Evolutionary conservation across 805 yeast species (phyloP), one percentile per base, ranked within the genome.

Genomic region (Zygosaccharomyces gambellarensis): DNA sequence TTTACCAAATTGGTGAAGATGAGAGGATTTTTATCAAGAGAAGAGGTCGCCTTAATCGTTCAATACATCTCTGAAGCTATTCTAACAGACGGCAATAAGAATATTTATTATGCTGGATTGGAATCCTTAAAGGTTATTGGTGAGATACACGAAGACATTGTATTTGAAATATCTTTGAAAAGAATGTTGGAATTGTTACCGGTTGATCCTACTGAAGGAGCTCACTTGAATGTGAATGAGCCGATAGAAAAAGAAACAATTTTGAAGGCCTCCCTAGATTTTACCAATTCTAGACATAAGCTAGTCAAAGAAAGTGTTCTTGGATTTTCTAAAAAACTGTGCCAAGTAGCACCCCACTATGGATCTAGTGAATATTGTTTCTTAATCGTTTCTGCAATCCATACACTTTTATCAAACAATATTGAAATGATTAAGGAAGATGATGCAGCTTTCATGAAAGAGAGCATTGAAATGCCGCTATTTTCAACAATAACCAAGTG

Each of bases 31-130:
- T 67, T 89, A 43, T 65, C 66, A 12, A 54, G 58, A 3, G 78
- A 78, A 46, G 96, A 89, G 56, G 64, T 79, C 25, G 77, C 80
- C 27, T 67, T 87, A 46, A 71, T 87, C 5, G 78, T 84, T 30
- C 87, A 80, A 55, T 80, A 83, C 57, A 69, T 88, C 32, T 80
- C 80, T 3, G 90, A 83, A 38, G 76, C 81, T 11, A 70, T 87
- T 6, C 63, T 83, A n/a, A 67, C 67, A 3, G 81, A 75, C 53
- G 72, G 67, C 10, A 76, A 79, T 38, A 78, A 78, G 36, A 71
- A 78, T 22, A 75, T 87, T 0, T 73, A 78, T 36, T 69, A 68
- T 14, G 81, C 81, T 11, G 74, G 83, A 11, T 61, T 85, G 22
- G 74, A 70, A 8, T 82, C 89, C 0, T 65, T 90, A 44, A 73